phyloP scores from a whole-genome alignment of 2,329 filamentous ascomycete species.

The Fusarium multiceps region DNA sequence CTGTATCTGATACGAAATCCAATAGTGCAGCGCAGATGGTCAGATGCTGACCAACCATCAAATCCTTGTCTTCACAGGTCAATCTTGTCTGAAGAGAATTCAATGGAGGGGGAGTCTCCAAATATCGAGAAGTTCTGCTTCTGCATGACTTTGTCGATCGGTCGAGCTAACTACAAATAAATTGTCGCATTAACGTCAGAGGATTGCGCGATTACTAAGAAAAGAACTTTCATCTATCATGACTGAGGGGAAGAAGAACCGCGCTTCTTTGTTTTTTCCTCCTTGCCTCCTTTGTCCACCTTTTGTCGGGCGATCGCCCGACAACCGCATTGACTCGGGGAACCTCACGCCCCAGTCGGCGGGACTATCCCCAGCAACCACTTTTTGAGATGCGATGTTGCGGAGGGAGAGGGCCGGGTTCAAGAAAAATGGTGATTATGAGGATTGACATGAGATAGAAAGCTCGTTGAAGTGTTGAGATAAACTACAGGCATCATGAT shows the following conservation, averaged over 20 bases:
- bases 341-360: constrained; percentile 24
- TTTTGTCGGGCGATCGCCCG: constrained; percentile 46
- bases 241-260: constrained; percentile 32
- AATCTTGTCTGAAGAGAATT: not conserved
- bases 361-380: constrained; percentile 23
- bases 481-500: not conserved
- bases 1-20: not conserved
- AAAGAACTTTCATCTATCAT: constrained; percentile 30
- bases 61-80: not conserved
- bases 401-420: not conserved
- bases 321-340: constrained; percentile 40
- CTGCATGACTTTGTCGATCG: not conserved
- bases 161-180: constrained; percentile 5
- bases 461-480: not conserved
- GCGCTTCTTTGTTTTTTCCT: constrained; percentile 4
- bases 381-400: constrained; percentile 31
- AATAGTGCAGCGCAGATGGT: not conserved
- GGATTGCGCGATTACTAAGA: constrained; percentile 41
- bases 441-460: not conserved
- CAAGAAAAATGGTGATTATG: not conserved
- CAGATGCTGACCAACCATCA: not conserved
- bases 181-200: constrained; percentile 17
- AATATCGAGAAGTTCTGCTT: not conserved
- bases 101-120: not conserved
- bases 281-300: not conserved